phyloP scores from a whole-genome alignment of 164 flowering plant genomes.

The Sedum album region DNA sequence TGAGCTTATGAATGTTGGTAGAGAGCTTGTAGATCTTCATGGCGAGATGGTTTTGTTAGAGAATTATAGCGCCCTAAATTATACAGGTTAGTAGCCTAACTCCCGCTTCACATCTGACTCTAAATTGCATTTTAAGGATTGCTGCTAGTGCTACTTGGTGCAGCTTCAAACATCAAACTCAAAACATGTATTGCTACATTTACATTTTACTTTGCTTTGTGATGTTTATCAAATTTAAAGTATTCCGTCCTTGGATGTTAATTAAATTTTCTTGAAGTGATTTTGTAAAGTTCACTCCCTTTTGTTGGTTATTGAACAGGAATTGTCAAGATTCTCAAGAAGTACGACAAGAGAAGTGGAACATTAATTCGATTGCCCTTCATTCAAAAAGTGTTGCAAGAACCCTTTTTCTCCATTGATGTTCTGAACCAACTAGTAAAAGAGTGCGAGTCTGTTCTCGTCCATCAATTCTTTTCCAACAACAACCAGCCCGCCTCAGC shows the following conservation, averaged over 20 bases:
- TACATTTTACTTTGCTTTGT: not conserved
- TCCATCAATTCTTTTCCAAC: slow-evolving; percentile 27
- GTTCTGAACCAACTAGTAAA: slow-evolving; percentile 44
- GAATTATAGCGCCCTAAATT: slow-evolving; percentile 60
- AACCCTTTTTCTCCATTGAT: slow-evolving; percentile 50
- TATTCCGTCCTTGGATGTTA: not conserved
- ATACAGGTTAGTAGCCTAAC: slow-evolving; percentile 33
- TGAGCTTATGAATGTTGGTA: slow-evolving; percentile 34
- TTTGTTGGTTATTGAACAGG: slow-evolving; percentile 26
- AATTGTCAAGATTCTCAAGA: slow-evolving; percentile 54
- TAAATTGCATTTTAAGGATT: too few species aligned
- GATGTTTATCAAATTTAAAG: not conserved
- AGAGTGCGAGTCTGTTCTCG: slow-evolving; percentile 43
- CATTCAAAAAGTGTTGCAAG: slow-evolving; percentile 47
- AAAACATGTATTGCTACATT: not conserved
- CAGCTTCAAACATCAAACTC: not conserved
- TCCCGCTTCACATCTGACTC: not conserved
- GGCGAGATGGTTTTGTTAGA: slow-evolving; percentile 65
- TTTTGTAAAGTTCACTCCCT: not conserved
- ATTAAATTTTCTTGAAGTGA: not conserved
- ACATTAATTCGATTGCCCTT: slow-evolving; percentile 44
- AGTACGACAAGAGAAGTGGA: slow-evolving; percentile 58
- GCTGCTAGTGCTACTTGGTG: not conserved
- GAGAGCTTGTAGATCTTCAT: slow-evolving; percentile 50
- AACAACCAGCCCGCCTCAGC: slow-evolving; percentile 13